Percentiles rank a stretch among this genome's conserved stretches.
Conservation (phyloP, 352 stramenopile genomes). For the Saprolegnia parasitica region DNA sequence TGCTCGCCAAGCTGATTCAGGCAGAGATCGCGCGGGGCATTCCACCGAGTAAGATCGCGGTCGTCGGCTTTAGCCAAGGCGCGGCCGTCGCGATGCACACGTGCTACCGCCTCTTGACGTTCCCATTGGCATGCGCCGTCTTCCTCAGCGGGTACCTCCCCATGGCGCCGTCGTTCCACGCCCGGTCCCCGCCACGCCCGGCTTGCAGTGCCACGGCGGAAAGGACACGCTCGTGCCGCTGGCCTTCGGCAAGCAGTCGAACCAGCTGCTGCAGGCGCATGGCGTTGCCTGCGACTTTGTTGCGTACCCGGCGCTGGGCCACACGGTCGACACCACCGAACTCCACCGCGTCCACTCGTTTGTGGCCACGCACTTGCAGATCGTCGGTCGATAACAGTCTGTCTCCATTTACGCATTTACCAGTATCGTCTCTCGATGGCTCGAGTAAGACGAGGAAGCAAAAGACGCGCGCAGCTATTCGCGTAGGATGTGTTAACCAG, state of each 20-base stretch:
- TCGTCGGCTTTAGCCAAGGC: slow-evolving; percentile 79
- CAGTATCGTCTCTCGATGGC: no score
- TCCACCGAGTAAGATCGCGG: slow-evolving; percentile 51
- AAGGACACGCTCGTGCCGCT: slow-evolving; percentile 22
- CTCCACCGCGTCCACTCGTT: neutral
- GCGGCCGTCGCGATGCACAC: slow-evolving; percentile 48
- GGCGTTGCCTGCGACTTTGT: neutral
- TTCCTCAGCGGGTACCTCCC: slow-evolving; percentile 29
- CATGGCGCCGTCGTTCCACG: slow-evolving; percentile 16
- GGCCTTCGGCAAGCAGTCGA: slow-evolving; percentile 22
- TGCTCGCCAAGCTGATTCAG: slow-evolving; percentile 46
- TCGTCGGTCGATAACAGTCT: neutral
- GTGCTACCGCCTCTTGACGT: slow-evolving; percentile 1
- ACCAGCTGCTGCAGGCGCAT: slow-evolving; percentile 7
- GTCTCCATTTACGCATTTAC: no score
- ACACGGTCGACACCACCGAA: neutral
- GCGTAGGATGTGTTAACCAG: no score
- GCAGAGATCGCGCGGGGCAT: slow-evolving; percentile 33
- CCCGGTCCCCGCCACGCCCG: neutral
- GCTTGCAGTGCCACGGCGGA: slow-evolving; percentile 25
- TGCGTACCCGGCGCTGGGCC: neutral
- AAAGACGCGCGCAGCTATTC: no score
- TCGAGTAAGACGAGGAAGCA: no score
- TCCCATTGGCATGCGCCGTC: slow-evolving; percentile 24
- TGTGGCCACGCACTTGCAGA: neutral